Percentiles rank a stretch among this genome's conserved stretches.
Evolutionary conservation across 768 basidiomycete genomes (phyloP).

Genomic region (Mycena amicta): DNA sequence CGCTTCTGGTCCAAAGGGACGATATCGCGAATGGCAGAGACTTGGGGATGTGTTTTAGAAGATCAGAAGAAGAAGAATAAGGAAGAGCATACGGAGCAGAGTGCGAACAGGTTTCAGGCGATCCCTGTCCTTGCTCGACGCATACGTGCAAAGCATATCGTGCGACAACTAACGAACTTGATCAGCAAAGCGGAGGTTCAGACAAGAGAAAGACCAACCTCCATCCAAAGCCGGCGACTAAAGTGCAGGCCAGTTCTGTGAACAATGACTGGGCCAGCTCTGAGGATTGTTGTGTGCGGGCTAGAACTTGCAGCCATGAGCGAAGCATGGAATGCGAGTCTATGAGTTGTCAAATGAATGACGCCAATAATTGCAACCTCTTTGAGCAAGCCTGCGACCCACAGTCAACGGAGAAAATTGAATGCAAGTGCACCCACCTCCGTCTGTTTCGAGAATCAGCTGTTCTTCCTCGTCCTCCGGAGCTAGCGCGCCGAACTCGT

Average conservation of each 20-base stretch:
- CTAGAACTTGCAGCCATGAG: slow-evolving; percentile 49
- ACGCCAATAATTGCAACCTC: slow-evolving; percentile 31
- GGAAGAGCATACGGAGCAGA: slow-evolving; percentile 55
- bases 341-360: slow-evolving; percentile 66
- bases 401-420: slow-evolving; percentile 9
- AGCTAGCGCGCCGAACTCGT: slow-evolving; percentile 60
- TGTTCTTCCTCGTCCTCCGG: slow-evolving; percentile 47
- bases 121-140: slow-evolving; percentile 56
- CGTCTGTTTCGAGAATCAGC: slow-evolving; percentile 56
- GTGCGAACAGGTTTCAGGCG: slow-evolving; percentile 55
- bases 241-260: slow-evolving; percentile 47
- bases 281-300: slow-evolving; percentile 39
- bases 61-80: too few relatives aligned
- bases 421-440: slow-evolving; percentile 31
- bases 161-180: slow-evolving; percentile 36
- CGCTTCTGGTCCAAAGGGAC: slow-evolving; percentile 46
- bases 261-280: slow-evolving; percentile 51
- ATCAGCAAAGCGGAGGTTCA: neutral
- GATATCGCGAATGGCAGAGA: slow-evolving; percentile 50
- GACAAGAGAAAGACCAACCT: slow-evolving; percentile 25
- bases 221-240: slow-evolving; percentile 61
- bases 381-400: slow-evolving; percentile 4
- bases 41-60: too few relatives aligned
- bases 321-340: slow-evolving; percentile 66
- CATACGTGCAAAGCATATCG: slow-evolving; percentile 62